These are phyloP conservation scores for Macrocystidia cucumis DNA, from an alignment of 1,284 basidiomycete species.

Conservation along the genomic window DNA sequence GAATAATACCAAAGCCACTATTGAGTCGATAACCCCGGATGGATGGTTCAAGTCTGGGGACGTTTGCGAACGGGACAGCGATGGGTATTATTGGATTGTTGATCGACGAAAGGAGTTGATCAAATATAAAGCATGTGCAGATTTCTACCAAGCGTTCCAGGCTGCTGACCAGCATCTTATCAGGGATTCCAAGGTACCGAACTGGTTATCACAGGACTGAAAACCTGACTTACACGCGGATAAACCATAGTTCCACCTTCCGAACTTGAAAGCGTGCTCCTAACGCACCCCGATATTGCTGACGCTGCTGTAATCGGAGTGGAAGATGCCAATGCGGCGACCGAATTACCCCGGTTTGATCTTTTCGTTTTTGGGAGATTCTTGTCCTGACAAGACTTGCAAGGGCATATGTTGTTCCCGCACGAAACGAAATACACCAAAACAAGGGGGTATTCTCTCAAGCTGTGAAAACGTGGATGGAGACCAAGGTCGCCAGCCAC, in stretches of 20 bases:
- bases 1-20: conserved; percentile 51
- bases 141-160: neutral
- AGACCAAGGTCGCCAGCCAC: conserved; percentile 40
- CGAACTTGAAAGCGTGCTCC: conserved; percentile 56
- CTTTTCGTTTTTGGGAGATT: conserved; percentile 1
- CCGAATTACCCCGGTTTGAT: conserved; percentile 56
- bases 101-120: conserved; percentile 67
- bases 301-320: conserved; percentile 60
- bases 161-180: conserved; percentile 14
- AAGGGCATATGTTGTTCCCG: conserved; percentile 53
- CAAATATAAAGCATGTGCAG: conserved; percentile 61
- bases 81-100: conserved; percentile 50
- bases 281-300: conserved; percentile 48
- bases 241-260: conserved; percentile 56
- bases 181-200: conserved; percentile 43
- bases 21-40: conserved; percentile 47
- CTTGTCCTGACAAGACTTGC: too few species aligned
- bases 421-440: conserved; percentile 14
- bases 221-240: too few species aligned
- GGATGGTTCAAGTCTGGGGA: conserved; percentile 76
- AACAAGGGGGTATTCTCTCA: conserved; percentile 26
- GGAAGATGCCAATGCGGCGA: conserved; percentile 38
- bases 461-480: conserved; percentile 43
- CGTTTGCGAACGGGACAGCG: conserved; percentile 43
- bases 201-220: neutral